phyloP scores from a whole-genome alignment of 2,329 filamentous ascomycete species.

The Pyrenochaeta sp. region DNA sequence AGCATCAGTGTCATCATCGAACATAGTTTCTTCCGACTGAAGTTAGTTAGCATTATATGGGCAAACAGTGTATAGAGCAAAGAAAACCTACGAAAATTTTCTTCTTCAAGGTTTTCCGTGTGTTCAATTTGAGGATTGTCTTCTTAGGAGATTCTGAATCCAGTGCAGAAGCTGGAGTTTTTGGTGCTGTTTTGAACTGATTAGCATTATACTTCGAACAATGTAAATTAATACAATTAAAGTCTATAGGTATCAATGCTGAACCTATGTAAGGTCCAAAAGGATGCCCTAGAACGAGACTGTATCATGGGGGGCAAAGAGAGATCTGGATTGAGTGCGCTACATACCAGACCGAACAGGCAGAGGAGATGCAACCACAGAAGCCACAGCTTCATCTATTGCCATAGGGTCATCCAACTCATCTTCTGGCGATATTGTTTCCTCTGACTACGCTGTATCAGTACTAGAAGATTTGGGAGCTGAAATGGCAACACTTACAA shows the following conservation, averaged over 20 bases:
- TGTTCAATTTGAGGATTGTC: conserved; percentile 31
- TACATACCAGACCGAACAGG: conserved; percentile 40
- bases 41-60: conserved; percentile 9
- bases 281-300: neutral
- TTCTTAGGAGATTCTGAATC: conserved; percentile 27
- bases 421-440: conserved; percentile 41
- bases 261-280: neutral
- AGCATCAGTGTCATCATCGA: conserved; percentile 17
- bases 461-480: neutral
- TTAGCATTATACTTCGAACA: conserved; percentile 2
- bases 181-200: conserved; percentile 18
- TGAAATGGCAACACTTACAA: conserved; percentile 29
- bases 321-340: conserved; percentile 9
- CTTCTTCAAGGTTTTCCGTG: conserved; percentile 32
- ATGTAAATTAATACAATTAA: neutral
- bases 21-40: conserved; percentile 30
- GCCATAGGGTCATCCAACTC: conserved; percentile 35
- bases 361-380: conserved; percentile 26
- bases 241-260: no score
- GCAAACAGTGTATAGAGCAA: conserved; percentile 1
- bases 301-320: conserved; percentile 11
- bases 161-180: conserved; percentile 10
- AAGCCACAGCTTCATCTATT: conserved; percentile 20
- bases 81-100: conserved; percentile 27
- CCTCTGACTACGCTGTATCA: conserved; percentile 33